Base-by-base conservation (phyloP, 148 eudicot species). In the Persicaria tinctoria region DNA sequence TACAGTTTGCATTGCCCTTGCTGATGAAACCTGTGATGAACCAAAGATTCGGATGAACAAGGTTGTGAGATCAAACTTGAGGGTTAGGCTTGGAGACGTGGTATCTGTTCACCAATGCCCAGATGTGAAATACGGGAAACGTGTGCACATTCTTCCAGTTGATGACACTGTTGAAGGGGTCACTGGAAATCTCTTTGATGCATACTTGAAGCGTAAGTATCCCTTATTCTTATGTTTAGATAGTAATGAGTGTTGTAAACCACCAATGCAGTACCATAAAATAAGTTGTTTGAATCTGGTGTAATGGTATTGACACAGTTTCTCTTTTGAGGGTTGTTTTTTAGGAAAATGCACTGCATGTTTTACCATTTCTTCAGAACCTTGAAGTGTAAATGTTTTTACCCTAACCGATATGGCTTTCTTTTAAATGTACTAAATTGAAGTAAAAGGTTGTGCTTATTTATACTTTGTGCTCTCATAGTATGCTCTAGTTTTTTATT, bases 41-140 rank as follows among this genome's bases (percentile, higher is more conserved):
- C 93, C 90, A 62, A 92, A 88, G 84, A 87, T 90, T 13, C 82
- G 95, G 84, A 82, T 92, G 89, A 92, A 92, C 84, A 92, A 92
- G 85, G 93, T 92, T 81, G 91, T 92, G 70, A 84, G 97, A 74
- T 82, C 81, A 32, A 92, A 92, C 76, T 79, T 92, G 70, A 87
- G 97, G 89, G 91, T 92, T 41, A 89, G 95, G 76, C 97, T 92
- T 17, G 97, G 95, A 23, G 97, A 92, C 76, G 95, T 92, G 54
- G 85, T 90, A 44, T 92, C 97, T 72, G 93, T 92, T 12, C 97
- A 90, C 78, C 97, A 92, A 60, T 90, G 95, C 70, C 83, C 97
- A 79, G 95, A 92, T 79, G 92, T 92, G 53, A 90, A 90, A 74
- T 92, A 92, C 78, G 97, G 97, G 77, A 92, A 92, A 76, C 87